These are phyloP conservation scores for Knoxia roxburghii DNA, from an alignment of 257 asterid genomes.

Conservation along the genomic window DNA sequence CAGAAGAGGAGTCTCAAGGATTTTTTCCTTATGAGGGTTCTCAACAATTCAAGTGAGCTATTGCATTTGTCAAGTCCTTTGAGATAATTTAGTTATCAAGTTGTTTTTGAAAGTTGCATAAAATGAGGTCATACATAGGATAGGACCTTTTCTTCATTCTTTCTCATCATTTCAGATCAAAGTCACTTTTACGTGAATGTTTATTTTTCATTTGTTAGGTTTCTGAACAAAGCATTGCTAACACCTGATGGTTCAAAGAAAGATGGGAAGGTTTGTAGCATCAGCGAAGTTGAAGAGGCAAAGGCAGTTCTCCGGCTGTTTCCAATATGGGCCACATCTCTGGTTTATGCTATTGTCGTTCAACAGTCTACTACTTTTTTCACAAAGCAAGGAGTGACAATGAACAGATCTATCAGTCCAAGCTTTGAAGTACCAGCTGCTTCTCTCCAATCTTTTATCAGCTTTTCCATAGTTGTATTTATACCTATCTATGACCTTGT, in stretches of 20 bases:
- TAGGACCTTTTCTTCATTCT: no score
- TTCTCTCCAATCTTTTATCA: constrained; percentile 40
- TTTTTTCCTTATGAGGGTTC: constrained; percentile 9
- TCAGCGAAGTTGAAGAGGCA: constrained; percentile 39
- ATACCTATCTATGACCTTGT: constrained; percentile 57
- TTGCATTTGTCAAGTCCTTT: neutral
- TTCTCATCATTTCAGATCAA: no score
- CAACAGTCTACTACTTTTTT: constrained; percentile 54
- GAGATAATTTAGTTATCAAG: no score
- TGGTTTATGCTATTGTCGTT: constrained; percentile 48
- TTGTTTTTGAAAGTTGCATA: no score
- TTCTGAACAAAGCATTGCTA: constrained; percentile 47
- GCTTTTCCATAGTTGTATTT: constrained; percentile 36
- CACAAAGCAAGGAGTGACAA: constrained; percentile 63
- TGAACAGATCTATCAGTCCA: constrained; percentile 50
- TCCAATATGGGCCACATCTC: constrained; percentile 52
- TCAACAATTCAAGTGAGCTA: constrained; percentile 21
- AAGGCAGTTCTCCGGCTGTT: constrained; percentile 37
- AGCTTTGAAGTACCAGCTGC: constrained; percentile 52
- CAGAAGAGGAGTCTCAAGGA: neutral
- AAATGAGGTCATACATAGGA: no score
- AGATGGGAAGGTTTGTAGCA: constrained; percentile 20
- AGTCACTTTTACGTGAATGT: no score
- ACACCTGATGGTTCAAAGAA: constrained; percentile 28
- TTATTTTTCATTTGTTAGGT: constrained; percentile 22